Evolutionary conservation across 108 stramenopile genomes (phyloP), one percentile per base, ranked within the genome.

Genomic region (Seminavis robusta): DNA sequence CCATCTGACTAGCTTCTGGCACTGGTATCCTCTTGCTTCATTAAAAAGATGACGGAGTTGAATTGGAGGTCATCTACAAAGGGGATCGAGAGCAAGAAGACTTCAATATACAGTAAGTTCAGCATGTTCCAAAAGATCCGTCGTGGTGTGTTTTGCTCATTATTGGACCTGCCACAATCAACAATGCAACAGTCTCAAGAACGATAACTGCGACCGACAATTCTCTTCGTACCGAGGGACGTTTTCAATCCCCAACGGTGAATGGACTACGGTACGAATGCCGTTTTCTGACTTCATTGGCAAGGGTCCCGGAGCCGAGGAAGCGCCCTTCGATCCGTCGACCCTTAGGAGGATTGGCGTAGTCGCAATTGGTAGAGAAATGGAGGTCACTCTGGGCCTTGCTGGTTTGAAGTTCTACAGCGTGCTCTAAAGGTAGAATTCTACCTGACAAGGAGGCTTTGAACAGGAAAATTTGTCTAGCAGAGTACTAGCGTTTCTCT

Each of bases 61-160:
- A 90, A 70, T 33, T 86, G 33, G 84, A 90, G 30, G 71, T 86
- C 8, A 63, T 71, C 41, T 86, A 74, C 52, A 47, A 74, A 58
- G 72, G 54, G 1, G 27, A 61, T 15, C 50, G 53, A n/a, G 64
- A 52, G 2, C 55, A 41, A 24, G 81, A 80, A 34, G 63, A 38
- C n/a, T 87, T 87, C 37, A 87, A 87, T 67, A 64, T 87, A 13
- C 85, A 87, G 82, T 80, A 67, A 77, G 76, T 80, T 9, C 17
- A 20, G 11, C 16, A 8, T 27, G 33, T 24, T 10, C 9, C 48
- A 16, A 20, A 16, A 19, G 33, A n/a, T 16, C n/a, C n/a, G n/a
- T n/a, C n/a, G 21, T 43, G 55, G 25, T 28, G 6, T 34, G n/a
- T 30, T 15, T 1, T 28, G 15, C 24, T 59, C 24, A 52, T 21